Evolutionary conservation across 1,284 basidiomycete species (phyloP).

Genomic region (Marasmius fiardii): DNA sequence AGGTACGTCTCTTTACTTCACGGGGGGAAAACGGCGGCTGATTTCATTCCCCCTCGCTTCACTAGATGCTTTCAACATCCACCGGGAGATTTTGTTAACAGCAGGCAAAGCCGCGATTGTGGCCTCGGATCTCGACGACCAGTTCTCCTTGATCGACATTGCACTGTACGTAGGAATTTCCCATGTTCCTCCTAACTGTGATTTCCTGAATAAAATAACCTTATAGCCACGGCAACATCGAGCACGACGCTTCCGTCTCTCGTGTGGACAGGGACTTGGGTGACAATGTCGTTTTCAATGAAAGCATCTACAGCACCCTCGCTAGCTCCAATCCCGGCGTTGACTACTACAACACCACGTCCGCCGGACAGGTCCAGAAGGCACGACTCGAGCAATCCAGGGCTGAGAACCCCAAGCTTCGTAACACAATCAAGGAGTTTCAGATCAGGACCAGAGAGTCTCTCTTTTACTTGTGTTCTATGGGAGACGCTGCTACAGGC

Average conservation of each 20-base stretch:
- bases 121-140: background rate
- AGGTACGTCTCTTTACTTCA: too few relatives aligned
- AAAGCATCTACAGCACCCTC: slow-evolving; percentile 17
- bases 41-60: too few relatives aligned
- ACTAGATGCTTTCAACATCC: slow-evolving; percentile 8
- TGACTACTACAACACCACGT: slow-evolving; percentile 18
- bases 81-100: slow-evolving; percentile 2
- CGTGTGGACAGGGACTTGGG: slow-evolving; percentile 17
- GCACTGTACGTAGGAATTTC: slow-evolving; percentile 9
- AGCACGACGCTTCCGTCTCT: too few relatives aligned
- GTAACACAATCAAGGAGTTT: slow-evolving; percentile 20
- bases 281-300: slow-evolving; percentile 19
- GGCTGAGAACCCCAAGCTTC: slow-evolving; percentile 15
- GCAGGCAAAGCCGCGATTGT: slow-evolving; percentile 5
- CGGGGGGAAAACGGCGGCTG: too few relatives aligned
- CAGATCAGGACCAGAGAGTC: slow-evolving; percentile 14
- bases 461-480: slow-evolving; percentile 17
- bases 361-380: slow-evolving; percentile 17
- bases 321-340: slow-evolving; percentile 20
- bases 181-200: too few relatives aligned
- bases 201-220: too few relatives aligned
- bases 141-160: slow-evolving; percentile 8
- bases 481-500: slow-evolving; percentile 19
- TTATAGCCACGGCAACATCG: slow-evolving; percentile 19
- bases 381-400: slow-evolving; percentile 15